Percentiles rank a stretch among this genome's conserved stretches.
phyloP scores from a whole-genome alignment of 306 rosid genomes.

The Dryas drummondii region DNA sequence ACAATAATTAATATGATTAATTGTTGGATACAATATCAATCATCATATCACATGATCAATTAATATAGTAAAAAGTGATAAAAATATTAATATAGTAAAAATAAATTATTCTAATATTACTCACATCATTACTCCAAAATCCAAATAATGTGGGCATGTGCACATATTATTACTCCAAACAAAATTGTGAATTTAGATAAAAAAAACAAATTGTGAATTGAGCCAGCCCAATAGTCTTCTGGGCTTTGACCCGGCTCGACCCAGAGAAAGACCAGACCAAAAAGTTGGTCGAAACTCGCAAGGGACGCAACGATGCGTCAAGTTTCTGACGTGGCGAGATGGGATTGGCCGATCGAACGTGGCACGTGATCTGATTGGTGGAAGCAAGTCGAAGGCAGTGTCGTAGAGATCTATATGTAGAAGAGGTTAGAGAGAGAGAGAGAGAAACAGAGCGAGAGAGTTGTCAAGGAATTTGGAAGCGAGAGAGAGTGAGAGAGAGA shows the following conservation, averaged over 20 bases:
- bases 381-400: slow-evolving; percentile 43
- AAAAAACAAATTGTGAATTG: neutral
- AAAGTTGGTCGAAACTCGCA: slow-evolving; percentile 1
- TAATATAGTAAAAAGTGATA: no score
- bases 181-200: no score
- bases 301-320: slow-evolving; percentile 21
- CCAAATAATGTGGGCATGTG: no score
- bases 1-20: neutral
- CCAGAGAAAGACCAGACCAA: neutral
- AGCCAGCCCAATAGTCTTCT: neutral
- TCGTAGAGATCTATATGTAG: slow-evolving; percentile 38
- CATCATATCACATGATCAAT: no score
- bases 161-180: no score
- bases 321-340: slow-evolving; percentile 30
- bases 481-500: slow-evolving; percentile 14
- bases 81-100: no score
- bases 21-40: neutral
- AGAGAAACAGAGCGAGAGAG: neutral
- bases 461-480: neutral
- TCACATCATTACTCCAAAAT: neutral
- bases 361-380: slow-evolving; percentile 51
- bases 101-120: neutral
- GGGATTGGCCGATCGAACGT: slow-evolving; percentile 36
- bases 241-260: slow-evolving; percentile 9
- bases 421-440: neutral